Conservation (phyloP, 139 green algal species). For the Tetraselmis chui region DNA sequence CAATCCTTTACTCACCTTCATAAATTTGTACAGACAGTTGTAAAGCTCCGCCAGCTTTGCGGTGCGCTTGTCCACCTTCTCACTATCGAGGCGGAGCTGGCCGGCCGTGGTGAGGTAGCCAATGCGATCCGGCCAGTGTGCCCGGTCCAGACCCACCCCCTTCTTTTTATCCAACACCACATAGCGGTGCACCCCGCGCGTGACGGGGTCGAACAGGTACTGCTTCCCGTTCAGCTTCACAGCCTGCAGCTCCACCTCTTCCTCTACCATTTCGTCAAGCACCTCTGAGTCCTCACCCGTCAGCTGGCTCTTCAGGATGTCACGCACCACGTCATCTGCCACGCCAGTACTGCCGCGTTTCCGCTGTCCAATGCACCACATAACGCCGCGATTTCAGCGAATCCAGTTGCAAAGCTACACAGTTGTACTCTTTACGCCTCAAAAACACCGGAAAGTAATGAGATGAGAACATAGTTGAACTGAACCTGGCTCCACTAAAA, state of each 20-base stretch:
- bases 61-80: neutral
- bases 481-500: no score
- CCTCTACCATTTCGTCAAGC: neutral
- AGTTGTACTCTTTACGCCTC: no score
- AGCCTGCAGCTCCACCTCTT: neutral
- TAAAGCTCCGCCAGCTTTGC: neutral
- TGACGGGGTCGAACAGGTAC: neutral
- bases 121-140: neutral
- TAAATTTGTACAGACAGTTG: neutral
- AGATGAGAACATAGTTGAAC: no score
- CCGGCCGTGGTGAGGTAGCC: neutral
- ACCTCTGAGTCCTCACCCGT: neutral
- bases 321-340: neutral
- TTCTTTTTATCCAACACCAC: neutral
- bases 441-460: no score
- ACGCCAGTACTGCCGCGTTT: no score
- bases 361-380: no score
- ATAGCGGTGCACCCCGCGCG: neutral
- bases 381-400: no score
- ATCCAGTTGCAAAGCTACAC: no score
- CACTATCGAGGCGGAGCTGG: neutral
- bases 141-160: neutral
- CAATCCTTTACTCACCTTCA: no score
- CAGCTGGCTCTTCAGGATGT: neutral
- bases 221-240: neutral